phyloP scores from a whole-genome alignment of 208 protist species.

The Naegleria fowleri region DNA sequence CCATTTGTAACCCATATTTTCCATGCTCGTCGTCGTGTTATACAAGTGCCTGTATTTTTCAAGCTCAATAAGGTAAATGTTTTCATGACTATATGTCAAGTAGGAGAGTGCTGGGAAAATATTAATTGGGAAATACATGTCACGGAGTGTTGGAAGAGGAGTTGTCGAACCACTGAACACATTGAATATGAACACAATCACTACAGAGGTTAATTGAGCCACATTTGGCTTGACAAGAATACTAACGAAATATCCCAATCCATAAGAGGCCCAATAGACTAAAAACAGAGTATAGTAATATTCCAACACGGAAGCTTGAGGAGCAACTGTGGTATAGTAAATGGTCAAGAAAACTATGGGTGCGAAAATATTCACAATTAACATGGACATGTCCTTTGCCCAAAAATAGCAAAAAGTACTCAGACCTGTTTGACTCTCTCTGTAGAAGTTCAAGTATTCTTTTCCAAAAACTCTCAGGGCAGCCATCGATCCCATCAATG shows the following conservation, averaged over 20 bases:
- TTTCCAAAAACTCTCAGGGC: background rate
- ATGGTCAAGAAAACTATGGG: background rate
- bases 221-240: background rate
- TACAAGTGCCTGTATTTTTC: background rate
- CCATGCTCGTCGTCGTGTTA: background rate
- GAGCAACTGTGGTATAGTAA: background rate
- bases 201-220: background rate
- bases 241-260: constrained; percentile 1
- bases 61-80: background rate
- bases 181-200: background rate
- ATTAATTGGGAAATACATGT: constrained; percentile 8
- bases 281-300: background rate
- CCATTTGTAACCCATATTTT: background rate
- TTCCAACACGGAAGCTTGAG: background rate
- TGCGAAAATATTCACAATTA: background rate
- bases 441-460: background rate
- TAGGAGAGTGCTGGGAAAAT: background rate
- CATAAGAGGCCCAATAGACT: background rate
- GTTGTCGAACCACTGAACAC: background rate
- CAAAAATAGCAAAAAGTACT: background rate
- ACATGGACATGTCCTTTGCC: background rate
- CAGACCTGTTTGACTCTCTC: background rate
- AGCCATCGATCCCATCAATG: background rate
- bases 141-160: background rate
- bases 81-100: background rate